Conservation (phyloP, 1,284 basidiomycete species). For the Vanrija sp. region DNA sequence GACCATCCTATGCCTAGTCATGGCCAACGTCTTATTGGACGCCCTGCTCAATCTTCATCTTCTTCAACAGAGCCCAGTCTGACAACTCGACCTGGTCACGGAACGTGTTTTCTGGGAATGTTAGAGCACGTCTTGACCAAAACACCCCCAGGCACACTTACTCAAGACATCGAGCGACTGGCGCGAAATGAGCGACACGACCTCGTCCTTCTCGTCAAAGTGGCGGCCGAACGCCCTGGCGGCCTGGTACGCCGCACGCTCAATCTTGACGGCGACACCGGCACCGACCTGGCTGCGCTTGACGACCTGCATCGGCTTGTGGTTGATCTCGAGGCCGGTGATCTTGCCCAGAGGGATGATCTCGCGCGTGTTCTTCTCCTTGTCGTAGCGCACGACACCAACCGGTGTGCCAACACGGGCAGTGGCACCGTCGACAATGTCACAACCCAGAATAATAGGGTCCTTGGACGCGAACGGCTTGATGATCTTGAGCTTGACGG, state of each 20-base stretch:
- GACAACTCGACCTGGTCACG: constrained; percentile 84
- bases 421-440: constrained; percentile 83
- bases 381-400: constrained; percentile 86
- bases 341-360: constrained; percentile 91
- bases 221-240: constrained; percentile 80
- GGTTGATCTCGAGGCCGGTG: constrained; percentile 92
- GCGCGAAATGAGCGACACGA: constrained; percentile 85
- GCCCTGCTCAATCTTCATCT: constrained; percentile 73
- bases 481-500: constrained; percentile 87
- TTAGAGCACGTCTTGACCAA: constrained; percentile 2
- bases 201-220: constrained; percentile 94
- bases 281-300: constrained; percentile 91
- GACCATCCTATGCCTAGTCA: no score
- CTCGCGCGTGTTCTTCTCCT: constrained; percentile 77
- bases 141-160: constrained; percentile 11
- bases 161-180: constrained; percentile 80
- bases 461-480: constrained; percentile 94
- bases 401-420: constrained; percentile 92
- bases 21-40: constrained; percentile 28
- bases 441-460: constrained; percentile 95
- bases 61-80: constrained; percentile 92
- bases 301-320: constrained; percentile 73
- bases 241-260: constrained; percentile 92
- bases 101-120: constrained; percentile 64
- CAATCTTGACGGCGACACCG: constrained; percentile 98